phyloP scores from a whole-genome alignment of 2,329 filamentous ascomycete species.

The Mariannaea sp. region DNA sequence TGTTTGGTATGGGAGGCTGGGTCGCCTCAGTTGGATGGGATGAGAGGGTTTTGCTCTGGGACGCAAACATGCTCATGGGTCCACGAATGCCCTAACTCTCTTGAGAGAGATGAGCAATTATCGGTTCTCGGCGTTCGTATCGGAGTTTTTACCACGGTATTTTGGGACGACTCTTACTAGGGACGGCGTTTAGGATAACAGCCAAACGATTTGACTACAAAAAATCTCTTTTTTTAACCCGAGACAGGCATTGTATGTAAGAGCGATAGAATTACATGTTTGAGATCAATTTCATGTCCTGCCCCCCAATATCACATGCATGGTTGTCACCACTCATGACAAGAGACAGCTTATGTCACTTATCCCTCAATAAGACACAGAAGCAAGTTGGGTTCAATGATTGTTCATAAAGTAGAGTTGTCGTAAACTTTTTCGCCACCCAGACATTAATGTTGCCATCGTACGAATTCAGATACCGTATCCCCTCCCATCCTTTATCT shows the following conservation, averaged over 20 bases:
- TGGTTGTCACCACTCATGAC: too few relatives aligned
- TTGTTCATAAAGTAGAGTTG: constrained; percentile 38
- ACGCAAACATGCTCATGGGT: constrained; percentile 64
- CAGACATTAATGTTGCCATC: constrained; percentile 27
- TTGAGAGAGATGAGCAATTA: background rate
- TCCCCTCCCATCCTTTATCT: constrained; percentile 30
- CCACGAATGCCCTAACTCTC: constrained; percentile 31
- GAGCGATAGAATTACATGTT: background rate
- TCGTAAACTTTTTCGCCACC: constrained; percentile 26
- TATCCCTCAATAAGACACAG: too few relatives aligned
- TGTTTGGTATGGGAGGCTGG: constrained; percentile 96
- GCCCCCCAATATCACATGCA: too few relatives aligned
- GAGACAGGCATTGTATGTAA: too few relatives aligned
- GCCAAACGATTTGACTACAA: background rate
- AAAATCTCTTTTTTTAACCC: background rate
- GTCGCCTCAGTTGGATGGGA: constrained; percentile 95
- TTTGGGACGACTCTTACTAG: background rate
- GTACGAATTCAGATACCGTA: constrained; percentile 34
- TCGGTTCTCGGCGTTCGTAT: constrained; percentile 27
- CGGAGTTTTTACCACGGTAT: constrained; percentile 11
- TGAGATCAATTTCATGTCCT: too few relatives aligned
- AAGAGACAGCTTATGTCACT: too few relatives aligned
- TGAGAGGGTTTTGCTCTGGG: constrained; percentile 88
- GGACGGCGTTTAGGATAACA: constrained; percentile 9
- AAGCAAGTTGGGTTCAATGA: constrained; percentile 19